A percentile compares a stretch with the other conserved stretches of the same genome.
phyloP scores from a whole-genome alignment of 1,139 yeast species.

The Maudiozyma humilis region DNA sequence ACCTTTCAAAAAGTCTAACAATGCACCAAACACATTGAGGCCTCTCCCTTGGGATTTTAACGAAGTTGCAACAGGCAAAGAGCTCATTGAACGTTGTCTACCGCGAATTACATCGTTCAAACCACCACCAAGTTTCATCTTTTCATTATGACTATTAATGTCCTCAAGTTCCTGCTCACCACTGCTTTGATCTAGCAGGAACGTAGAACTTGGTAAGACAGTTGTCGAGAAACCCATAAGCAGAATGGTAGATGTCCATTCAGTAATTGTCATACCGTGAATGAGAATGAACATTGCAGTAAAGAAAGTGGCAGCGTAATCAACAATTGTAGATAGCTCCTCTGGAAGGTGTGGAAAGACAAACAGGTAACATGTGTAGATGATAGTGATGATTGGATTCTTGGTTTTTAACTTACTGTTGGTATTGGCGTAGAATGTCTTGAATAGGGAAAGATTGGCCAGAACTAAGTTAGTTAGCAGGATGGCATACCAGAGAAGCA shows the following conservation, averaged over 20 bases:
- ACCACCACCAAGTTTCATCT: slow-evolving; percentile 4
- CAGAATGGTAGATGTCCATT: slow-evolving; percentile 30
- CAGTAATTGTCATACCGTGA: slow-evolving; percentile 30
- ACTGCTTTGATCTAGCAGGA: slow-evolving; percentile 13
- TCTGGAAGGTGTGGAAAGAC: slow-evolving; percentile 21
- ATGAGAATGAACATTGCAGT: slow-evolving; percentile 25
- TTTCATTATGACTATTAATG: background rate
- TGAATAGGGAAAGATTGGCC: slow-evolving; percentile 31
- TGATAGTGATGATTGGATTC: slow-evolving; percentile 28
- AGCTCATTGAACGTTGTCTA: slow-evolving; percentile 9
- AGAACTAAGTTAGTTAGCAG: slow-evolving; percentile 24
- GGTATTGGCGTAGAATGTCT: slow-evolving; percentile 33
- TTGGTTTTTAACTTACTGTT: slow-evolving; percentile 28
- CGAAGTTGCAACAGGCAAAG: slow-evolving; percentile 10
- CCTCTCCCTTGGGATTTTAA: background rate
- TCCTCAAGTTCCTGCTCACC: slow-evolving; percentile 3
- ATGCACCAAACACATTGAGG: background rate
- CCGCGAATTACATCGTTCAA: background rate
- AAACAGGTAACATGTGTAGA: slow-evolving; percentile 25
- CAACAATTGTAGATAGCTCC: slow-evolving; percentile 19
- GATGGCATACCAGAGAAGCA: slow-evolving; percentile 32
- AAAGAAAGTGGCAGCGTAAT: slow-evolving; percentile 26
- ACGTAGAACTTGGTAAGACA: slow-evolving; percentile 17
- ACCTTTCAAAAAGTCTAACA: background rate
- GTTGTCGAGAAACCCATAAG: slow-evolving; percentile 30